These are phyloP conservation scores for Nephelium lappaceum DNA, from an alignment of 345 rosid species.

Conservation along the genomic window DNA sequence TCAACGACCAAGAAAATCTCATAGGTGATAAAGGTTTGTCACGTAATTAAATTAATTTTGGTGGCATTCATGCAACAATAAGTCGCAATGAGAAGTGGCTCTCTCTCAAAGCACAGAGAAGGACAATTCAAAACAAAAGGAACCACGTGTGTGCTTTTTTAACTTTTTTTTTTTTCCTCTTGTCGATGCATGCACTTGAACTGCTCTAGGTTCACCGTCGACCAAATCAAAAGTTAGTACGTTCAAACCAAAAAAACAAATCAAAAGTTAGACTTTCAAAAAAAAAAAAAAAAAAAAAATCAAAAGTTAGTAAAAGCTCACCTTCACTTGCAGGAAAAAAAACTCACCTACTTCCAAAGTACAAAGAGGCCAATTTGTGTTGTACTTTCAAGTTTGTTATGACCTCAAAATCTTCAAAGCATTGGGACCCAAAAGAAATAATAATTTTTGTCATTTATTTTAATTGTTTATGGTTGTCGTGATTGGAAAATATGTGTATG, in stretches of 20 bases:
- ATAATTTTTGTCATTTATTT: neutral
- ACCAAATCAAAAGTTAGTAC: neutral
- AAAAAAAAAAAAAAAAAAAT: no score
- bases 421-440: neutral
- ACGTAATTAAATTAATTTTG: neutral
- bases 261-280: no score
- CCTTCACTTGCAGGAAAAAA: neutral
- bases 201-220: neutral
- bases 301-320: neutral
- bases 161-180: no score
- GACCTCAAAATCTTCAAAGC: neutral
- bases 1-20: no score
- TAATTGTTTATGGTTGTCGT: neutral
- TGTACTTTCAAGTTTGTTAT: neutral
- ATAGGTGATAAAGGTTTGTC: neutral
- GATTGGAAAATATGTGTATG: neutral
- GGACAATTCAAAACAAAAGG: neutral
- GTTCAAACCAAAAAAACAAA: no score
- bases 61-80: neutral
- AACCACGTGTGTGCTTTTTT: no score
- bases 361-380: neutral
- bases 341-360: neutral
- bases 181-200: conserved; percentile 2
- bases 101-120: neutral
- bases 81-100: no score